A percentile compares a stretch with the other conserved stretches of the same genome.
Conservation (phyloP, 345 rosid genomes). For the Eucalyptus curtisii region DNA sequence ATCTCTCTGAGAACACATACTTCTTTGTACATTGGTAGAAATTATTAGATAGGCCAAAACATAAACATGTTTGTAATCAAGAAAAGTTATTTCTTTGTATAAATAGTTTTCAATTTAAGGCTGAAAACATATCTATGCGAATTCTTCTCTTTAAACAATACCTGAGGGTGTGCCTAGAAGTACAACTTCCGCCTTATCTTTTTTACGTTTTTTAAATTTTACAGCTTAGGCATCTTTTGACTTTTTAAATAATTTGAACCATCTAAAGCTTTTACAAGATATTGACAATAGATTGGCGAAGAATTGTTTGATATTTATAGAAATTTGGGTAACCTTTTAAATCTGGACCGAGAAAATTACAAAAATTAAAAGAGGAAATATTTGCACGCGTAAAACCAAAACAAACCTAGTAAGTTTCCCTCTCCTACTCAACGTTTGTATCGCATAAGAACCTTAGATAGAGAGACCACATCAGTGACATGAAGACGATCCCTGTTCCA, state of each 20-base stretch:
- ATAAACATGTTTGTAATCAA: neutral
- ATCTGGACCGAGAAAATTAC: neutral
- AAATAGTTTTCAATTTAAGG: neutral
- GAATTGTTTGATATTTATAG: neutral
- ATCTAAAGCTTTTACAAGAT: neutral
- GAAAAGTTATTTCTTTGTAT: neutral
- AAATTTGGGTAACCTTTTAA: neutral
- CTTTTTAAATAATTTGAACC: neutral
- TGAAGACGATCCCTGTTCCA: neutral
- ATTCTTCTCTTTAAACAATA: neutral
- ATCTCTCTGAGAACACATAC: neutral
- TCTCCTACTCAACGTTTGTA: neutral
- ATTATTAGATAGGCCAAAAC: neutral
- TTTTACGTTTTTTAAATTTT: too few relatives aligned
- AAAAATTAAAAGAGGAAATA: neutral
- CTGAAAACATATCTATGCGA: neutral
- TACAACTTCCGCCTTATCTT: neutral
- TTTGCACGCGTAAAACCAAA: neutral
- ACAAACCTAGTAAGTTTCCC: neutral
- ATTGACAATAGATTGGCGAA: neutral
- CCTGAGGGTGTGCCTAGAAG: neutral
- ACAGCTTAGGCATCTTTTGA: neutral
- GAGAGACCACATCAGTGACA: neutral
- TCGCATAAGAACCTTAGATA: neutral
- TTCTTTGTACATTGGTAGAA: neutral